Evolutionary conservation across 108 stramenopile genomes (phyloP).

Genomic region (Aurantiochytrium sp.): DNA sequence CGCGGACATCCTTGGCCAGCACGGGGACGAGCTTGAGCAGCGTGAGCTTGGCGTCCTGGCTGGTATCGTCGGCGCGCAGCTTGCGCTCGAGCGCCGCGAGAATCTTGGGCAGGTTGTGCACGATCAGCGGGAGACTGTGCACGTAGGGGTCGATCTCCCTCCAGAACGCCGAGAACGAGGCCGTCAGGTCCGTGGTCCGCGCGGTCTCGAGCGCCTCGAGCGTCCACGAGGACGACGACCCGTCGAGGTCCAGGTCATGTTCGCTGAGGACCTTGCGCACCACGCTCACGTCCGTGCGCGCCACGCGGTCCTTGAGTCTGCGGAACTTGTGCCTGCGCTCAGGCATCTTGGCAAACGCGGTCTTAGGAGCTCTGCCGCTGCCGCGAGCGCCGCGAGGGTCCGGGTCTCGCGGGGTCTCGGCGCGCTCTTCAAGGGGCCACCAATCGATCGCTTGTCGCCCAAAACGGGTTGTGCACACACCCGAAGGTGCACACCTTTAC

Average conservation of each 20-base stretch:
- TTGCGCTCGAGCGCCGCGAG: neutral
- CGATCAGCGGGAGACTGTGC: slow-evolving; percentile 16
- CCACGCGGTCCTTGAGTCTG: neutral
- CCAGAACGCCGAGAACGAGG: neutral
- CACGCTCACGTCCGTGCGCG: neutral
- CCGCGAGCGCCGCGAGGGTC: neutral
- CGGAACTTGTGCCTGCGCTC: neutral
- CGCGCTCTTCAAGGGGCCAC: no score
- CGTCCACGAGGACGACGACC: neutral
- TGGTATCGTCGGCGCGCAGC: neutral
- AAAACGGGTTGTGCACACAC: no score
- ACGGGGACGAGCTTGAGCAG: neutral
- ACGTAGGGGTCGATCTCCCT: neutral
- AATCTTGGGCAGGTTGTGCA: neutral
- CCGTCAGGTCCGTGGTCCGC: neutral
- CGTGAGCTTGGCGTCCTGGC: neutral
- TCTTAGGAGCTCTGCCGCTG: neutral
- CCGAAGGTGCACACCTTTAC: no score
- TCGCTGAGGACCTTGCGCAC: neutral
- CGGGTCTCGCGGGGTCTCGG: no score
- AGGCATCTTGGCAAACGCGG: neutral
- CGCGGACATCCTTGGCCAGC: neutral
- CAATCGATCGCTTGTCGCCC: no score
- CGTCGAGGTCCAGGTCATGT: neutral
- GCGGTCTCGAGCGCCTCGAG: neutral